Evolutionary conservation across 2,329 filamentous ascomycete species (phyloP).

Genomic region (Nannizziopsis arthrosporioides): DNA sequence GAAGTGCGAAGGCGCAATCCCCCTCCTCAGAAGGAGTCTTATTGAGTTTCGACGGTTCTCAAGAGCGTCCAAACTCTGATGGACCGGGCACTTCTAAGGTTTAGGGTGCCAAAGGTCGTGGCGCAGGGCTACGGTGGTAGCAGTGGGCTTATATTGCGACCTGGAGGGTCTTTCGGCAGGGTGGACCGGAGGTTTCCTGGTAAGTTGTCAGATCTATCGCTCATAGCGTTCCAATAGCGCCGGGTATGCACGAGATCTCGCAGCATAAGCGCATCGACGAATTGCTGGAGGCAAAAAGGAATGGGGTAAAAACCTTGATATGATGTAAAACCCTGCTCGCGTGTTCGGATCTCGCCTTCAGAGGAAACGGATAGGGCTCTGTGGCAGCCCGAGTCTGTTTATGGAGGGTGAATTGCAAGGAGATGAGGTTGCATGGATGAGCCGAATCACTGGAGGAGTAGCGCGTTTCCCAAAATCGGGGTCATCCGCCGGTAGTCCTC

Average conservation of each 20-base stretch:
- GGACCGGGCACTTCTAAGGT: conserved; percentile 8
- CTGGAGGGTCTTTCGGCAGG: conserved; percentile 3
- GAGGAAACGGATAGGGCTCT: conserved; percentile 1
- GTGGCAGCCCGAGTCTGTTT: not conserved
- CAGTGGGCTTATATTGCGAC: not conserved
- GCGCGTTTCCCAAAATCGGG: too few relatives aligned
- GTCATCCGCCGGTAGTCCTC: too few relatives aligned
- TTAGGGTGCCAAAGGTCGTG: conserved; percentile 9
- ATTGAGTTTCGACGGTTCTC: conserved; percentile 16
- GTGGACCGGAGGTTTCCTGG: conserved; percentile 4
- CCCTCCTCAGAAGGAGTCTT: conserved; percentile 1
- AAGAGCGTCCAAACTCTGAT: conserved; percentile 11
- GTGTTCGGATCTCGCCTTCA: conserved; percentile 1
- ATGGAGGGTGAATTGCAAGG: not conserved
- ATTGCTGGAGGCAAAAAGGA: conserved; percentile 2
- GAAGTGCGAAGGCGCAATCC: conserved; percentile 13
- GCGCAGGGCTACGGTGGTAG: not conserved
- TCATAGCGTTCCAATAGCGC: conserved; percentile 5
- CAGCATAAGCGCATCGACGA: conserved; percentile 11
- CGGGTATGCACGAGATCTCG: conserved; percentile 12
- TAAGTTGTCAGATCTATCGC: conserved; percentile 8
- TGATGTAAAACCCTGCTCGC: conserved; percentile 6
- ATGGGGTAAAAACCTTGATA: conserved; percentile 11
- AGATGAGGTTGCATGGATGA: too few relatives aligned
- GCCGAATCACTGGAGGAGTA: too few relatives aligned